Evolutionary conservation across 306 rosid species (phyloP).

Genomic region (Gastrolobium bilobum): DNA sequence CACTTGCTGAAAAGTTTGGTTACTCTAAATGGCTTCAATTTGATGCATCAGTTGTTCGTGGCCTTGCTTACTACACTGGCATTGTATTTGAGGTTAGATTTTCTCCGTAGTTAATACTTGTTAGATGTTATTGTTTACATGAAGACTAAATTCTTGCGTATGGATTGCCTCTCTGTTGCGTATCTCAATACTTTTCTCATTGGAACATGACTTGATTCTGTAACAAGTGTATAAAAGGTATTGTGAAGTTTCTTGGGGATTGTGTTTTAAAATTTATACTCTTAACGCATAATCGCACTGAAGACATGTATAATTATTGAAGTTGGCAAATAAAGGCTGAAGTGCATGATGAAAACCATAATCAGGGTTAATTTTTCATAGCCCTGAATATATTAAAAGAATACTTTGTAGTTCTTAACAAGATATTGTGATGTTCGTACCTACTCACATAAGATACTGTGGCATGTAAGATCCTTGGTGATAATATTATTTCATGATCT

Average conservation of each 20-base stretch:
- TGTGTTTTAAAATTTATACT: slow-evolving; percentile 38
- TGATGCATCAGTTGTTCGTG: slow-evolving; percentile 96
- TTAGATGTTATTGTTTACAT: slow-evolving; percentile 30
- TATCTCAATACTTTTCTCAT: slow-evolving; percentile 26
- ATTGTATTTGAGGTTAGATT: slow-evolving; percentile 91
- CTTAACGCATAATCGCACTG: slow-evolving; percentile 19
- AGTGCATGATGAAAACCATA: slow-evolving; percentile 32
- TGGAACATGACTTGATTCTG: slow-evolving; percentile 20
- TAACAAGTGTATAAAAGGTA: slow-evolving; percentile 26
- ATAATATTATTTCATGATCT: slow-evolving; percentile 34
- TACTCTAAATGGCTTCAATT: slow-evolving; percentile 94
- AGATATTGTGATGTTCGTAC: slow-evolving; percentile 29
- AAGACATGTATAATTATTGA: background rate
- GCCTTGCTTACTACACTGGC: slow-evolving; percentile 97
- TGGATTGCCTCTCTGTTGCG: slow-evolving; percentile 31
- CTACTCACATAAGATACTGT: slow-evolving; percentile 16
- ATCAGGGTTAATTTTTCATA: slow-evolving; percentile 21
- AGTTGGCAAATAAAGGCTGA: slow-evolving; percentile 31
- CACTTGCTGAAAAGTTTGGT: slow-evolving; percentile 92
- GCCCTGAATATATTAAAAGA: background rate
- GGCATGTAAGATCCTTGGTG: slow-evolving; percentile 33
- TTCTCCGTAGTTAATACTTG: slow-evolving; percentile 25
- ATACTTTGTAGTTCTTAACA: slow-evolving; percentile 32
- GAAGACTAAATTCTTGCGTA: slow-evolving; percentile 27
- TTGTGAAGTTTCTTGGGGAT: slow-evolving; percentile 28